phyloP scores from a whole-genome alignment of 805 yeast species.

The Candida gorgasii region DNA sequence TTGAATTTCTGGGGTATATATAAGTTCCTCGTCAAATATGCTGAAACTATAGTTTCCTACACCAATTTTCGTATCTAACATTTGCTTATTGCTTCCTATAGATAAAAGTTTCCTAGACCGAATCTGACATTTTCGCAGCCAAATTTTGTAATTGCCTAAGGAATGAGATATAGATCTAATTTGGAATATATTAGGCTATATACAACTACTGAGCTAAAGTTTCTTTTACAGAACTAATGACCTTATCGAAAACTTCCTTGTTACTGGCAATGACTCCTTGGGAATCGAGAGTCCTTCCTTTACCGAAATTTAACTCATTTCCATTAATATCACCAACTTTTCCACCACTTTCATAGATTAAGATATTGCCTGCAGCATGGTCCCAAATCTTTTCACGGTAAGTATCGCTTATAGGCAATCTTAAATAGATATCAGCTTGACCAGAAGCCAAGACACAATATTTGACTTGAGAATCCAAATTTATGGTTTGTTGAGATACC shows the following conservation, averaged over 20 bases:
- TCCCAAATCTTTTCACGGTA: conserved; percentile 98
- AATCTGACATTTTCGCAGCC: conserved; percentile 2
- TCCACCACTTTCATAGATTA: conserved; percentile 91
- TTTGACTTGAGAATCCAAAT: conserved; percentile 94
- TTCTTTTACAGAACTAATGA: conserved; percentile 47
- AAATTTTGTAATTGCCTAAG: background rate
- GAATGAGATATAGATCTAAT: background rate
- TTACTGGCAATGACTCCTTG: conserved; percentile 93
- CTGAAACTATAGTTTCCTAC: background rate
- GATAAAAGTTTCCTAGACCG: background rate
- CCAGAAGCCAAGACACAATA: conserved; percentile 91
- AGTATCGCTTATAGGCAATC: conserved; percentile 74
- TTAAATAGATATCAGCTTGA: conserved; percentile 85
- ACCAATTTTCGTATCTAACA: too few species aligned
- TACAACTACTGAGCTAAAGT: conserved; percentile 19
- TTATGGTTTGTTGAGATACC: conserved; percentile 59
- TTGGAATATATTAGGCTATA: too few species aligned
- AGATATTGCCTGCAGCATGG: conserved; percentile 93
- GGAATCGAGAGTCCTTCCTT: conserved; percentile 77
- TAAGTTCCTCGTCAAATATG: background rate
- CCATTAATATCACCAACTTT: conserved; percentile 84
- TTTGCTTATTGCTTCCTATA: too few species aligned
- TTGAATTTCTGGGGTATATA: background rate
- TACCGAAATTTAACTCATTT: conserved; percentile 71
- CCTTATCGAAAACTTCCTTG: conserved; percentile 46